Conservation (phyloP, 2,329 filamentous ascomycete species). For the Cladorrhinum sp. region DNA sequence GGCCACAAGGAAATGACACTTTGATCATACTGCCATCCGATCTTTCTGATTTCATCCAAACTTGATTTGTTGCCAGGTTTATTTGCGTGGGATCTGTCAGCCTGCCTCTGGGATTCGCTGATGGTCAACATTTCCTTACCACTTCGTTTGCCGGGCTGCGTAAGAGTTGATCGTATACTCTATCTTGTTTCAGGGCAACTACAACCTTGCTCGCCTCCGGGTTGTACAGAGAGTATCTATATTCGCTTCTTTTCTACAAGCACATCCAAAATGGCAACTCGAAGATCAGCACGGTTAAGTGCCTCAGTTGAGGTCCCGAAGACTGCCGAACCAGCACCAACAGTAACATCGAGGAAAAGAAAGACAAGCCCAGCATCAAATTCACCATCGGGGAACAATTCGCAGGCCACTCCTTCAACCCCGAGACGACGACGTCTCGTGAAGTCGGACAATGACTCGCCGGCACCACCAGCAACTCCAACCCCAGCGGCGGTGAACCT, state of each 20-base stretch:
- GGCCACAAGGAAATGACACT: too few relatives aligned
- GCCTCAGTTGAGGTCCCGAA: conserved; percentile 25
- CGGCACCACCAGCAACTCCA: conserved; percentile 44
- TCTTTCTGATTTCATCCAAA: neutral
- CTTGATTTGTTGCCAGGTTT: neutral
- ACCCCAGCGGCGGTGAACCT: conserved; percentile 45
- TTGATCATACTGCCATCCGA: neutral
- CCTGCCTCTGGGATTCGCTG: neutral
- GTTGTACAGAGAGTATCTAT: neutral
- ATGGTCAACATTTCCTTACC: neutral
- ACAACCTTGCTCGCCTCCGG: neutral
- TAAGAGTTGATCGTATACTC: neutral
- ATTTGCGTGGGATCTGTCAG: neutral
- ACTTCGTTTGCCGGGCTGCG: neutral
- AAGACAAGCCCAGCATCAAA: conserved; percentile 25
- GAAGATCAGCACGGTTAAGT: conserved; percentile 41
- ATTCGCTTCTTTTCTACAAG: neutral
- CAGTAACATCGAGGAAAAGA: conserved; percentile 29
- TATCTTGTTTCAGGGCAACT: neutral
- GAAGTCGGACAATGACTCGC: conserved; percentile 30
- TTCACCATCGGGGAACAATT: neutral
- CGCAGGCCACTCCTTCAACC: conserved; percentile 21
- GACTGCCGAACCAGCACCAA: conserved; percentile 6
- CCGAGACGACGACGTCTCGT: conserved; percentile 21
- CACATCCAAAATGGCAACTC: conserved; percentile 29